Conservation (phyloP, 768 basidiomycete species). For the Mycena rosella region DNA sequence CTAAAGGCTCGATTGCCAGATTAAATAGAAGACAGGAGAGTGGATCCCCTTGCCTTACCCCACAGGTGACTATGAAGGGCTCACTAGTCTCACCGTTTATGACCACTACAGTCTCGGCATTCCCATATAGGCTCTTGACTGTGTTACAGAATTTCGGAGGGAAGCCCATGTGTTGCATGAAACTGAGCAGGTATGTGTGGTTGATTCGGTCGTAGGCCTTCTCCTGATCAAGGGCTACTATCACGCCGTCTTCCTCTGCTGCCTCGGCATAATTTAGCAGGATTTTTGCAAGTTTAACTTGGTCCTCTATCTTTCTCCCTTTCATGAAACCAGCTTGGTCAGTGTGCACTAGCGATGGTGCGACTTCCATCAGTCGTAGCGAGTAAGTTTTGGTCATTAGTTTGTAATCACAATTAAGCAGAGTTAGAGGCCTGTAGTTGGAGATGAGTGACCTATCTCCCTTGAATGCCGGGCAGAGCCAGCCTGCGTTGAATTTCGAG, state of each 20-base stretch:
- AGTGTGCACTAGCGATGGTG: not conserved
- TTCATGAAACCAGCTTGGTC: conserved; percentile 16
- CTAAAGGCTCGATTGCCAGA: not conserved
- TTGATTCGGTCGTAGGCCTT: not conserved
- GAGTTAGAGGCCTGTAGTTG: not conserved
- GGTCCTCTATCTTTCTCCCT: conserved; percentile 12
- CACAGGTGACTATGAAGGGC: conserved; percentile 28
- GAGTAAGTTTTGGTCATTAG: conserved; percentile 7
- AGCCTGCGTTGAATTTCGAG: not conserved
- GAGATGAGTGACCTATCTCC: not conserved
- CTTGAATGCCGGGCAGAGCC: not conserved
- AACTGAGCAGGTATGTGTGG: not conserved
- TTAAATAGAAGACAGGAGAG: not conserved
- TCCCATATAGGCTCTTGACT: conserved; percentile 36
- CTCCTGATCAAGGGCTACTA: too few relatives aligned
- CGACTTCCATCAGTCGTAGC: not conserved
- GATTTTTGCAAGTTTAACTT: conserved; percentile 41
- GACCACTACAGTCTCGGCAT: conserved; percentile 7
- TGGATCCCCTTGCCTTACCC: conserved; percentile 47
- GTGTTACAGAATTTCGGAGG: not conserved
- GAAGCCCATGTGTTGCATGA: not conserved
- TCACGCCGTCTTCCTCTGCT: conserved; percentile 26
- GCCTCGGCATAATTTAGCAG: conserved; percentile 38
- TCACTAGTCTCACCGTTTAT: conserved; percentile 33
- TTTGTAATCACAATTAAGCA: not conserved